Evolutionary conservation across 352 stramenopile genomes (phyloP).

Genomic region (Phytopythium chamaehyphon): DNA sequence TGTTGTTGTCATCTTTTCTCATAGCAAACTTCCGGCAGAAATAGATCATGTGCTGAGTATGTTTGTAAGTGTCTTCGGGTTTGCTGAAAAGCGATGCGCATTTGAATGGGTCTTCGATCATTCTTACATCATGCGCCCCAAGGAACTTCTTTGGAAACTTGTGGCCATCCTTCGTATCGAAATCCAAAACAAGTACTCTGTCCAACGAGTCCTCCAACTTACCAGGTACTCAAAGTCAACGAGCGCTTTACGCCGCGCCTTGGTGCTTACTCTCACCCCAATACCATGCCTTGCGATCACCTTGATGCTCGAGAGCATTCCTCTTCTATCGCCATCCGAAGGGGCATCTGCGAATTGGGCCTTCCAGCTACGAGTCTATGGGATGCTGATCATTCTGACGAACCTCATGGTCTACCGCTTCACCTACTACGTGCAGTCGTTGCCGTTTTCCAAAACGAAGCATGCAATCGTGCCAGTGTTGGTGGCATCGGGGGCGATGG

Average conservation of each 20-base stretch:
- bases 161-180: conserved; percentile 8
- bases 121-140: no score
- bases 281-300: conserved; percentile 15
- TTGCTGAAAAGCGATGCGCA: no score
- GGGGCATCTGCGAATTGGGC: conserved; percentile 9
- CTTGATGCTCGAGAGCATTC: conserved; percentile 10
- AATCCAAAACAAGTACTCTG: conserved; percentile 15
- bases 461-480: conserved; percentile 7
- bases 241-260: conserved; percentile 3
- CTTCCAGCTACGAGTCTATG: conserved; percentile 12
- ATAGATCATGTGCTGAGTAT: no score
- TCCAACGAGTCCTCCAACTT: conserved; percentile 5
- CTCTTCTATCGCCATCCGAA: conserved; percentile 7
- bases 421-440: conserved; percentile 10
- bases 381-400: conserved; percentile 13
- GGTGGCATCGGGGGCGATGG: neutral
- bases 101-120: no score
- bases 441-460: conserved; percentile 6
- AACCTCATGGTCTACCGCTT: conserved; percentile 16
- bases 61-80: no score
- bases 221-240: conserved; percentile 10
- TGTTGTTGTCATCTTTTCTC: no score
- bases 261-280: conserved; percentile 10
- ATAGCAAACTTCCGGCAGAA: no score
- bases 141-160: no score